Evolutionary conservation across 495 filamentous ascomycete species (phyloP).

Genomic region (Aspergillus indologenus): DNA sequence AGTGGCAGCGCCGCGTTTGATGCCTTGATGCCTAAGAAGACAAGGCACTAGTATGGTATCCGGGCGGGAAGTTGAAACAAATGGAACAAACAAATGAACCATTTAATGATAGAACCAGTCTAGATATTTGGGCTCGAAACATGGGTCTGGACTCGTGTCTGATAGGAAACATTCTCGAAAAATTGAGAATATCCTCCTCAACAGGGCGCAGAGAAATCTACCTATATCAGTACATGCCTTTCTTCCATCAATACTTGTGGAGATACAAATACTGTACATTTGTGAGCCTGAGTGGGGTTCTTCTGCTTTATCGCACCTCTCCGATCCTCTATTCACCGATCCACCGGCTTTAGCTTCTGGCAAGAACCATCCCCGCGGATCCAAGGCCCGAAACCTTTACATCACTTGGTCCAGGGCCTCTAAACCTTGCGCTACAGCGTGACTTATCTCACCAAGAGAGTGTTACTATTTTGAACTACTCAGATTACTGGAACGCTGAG

Average conservation of each 20-base stretch:
- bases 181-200: not conserved
- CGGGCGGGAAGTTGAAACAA: not conserved
- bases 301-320: constrained; percentile 5
- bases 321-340: constrained; percentile 2
- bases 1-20: constrained; percentile 32
- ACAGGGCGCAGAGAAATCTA: not conserved
- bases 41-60: constrained; percentile 9
- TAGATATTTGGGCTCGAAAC: not conserved
- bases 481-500: not conserved
- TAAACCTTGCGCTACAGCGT: not conserved
- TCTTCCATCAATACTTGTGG: not conserved
- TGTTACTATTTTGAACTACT: too few relatives aligned
- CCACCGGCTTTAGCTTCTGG: constrained; percentile 5
- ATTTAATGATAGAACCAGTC: not conserved
- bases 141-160: not conserved
- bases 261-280: too few relatives aligned
- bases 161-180: not conserved
- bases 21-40: constrained; percentile 31
- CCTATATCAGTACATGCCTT: not conserved
- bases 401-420: not conserved
- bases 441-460: not conserved
- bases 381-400: not conserved
- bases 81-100: not conserved
- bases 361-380: not conserved
- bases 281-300: constrained; percentile 17